Evolutionary conservation across 2,329 filamentous ascomycete species (phyloP), one percentile per base, ranked within the genome.

Genomic region (Paracoccidioides lutzii): DNA sequence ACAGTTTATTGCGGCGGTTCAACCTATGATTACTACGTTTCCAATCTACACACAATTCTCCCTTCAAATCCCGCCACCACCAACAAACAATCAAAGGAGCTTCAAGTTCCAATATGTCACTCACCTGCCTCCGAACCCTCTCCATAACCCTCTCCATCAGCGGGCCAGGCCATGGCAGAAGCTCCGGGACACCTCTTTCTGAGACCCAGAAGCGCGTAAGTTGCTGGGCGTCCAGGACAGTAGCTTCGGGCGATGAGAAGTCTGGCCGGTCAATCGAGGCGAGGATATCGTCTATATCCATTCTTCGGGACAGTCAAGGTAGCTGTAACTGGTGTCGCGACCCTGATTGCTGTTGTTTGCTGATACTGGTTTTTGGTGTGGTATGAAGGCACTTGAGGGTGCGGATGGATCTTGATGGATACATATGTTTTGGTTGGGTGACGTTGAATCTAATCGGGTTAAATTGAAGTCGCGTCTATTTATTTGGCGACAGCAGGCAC

Each of bases 131-230:
- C 62, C 83, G 81, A 60, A 89, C 81, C 58, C 84, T 80, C 58
- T 82, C 80, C 72, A 90, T 86, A 64, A 93, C 81, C 60, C 91
- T 82, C 61, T 93, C 87, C 67, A 98, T 87, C 57, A 97, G 76
- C 15, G 81, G 81, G 41, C 82, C 81, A 4, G 85, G 79, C 72
- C 83, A 97, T 72, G 84, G 81, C 42, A 97, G 76, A n/a, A 98
- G 77, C 71, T 96, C 90, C 2, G 91, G 89, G 46, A 89, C 85
- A 56, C 86, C 88, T 63, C 93, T 83, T 71, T 98, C 94, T 45
- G 91, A 88, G 46, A 96, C 82, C 91, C 91, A 98, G 64, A 85
- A 86, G 65, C 91, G 85, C 63, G 91, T 96, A 63, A 98, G 76
- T 54, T 87, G 82, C 70, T 96, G 90, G 62, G 97, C 79, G 72